Percentiles rank a stretch among this genome's conserved stretches.
Evolutionary conservation across 2,329 filamentous ascomycete genomes (phyloP).

Genomic region (Emergomyces orientalis): DNA sequence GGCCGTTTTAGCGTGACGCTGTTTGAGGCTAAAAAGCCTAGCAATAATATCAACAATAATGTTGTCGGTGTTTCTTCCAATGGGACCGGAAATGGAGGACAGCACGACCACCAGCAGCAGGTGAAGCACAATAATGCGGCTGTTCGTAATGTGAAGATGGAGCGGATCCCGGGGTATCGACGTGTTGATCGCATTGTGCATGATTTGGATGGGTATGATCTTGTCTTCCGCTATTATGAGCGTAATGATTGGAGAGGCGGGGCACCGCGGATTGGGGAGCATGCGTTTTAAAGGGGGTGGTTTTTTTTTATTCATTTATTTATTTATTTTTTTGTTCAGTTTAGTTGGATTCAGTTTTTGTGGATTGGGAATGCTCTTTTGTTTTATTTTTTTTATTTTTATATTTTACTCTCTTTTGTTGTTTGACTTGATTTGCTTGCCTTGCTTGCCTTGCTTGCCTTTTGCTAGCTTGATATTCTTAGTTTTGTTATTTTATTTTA

Average conservation of each 20-base stretch:
- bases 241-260: conserved; percentile 68
- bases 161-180: conserved; percentile 74
- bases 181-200: conserved; percentile 92
- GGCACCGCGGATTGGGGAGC: conserved; percentile 53
- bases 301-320: too few species aligned
- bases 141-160: conserved; percentile 50
- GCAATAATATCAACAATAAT: neutral
- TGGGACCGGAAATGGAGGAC: conserved; percentile 15
- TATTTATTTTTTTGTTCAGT: too few species aligned
- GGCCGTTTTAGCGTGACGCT: conserved; percentile 96
- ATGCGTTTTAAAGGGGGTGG: conserved; percentile 16
- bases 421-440: too few species aligned
- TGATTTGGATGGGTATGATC: conserved; percentile 92
- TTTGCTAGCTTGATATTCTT: too few species aligned
- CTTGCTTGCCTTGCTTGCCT: too few species aligned
- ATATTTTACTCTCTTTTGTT: too few species aligned
- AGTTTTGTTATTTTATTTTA: too few species aligned
- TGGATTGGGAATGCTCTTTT: too few species aligned
- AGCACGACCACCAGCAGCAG: neutral
- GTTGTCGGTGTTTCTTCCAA: conserved; percentile 25
- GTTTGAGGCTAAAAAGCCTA: conserved; percentile 68
- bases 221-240: conserved; percentile 95
- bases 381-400: too few species aligned
- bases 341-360: too few species aligned
- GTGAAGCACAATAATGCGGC: conserved; percentile 27